Conservation (phyloP, 1,284 basidiomycete genomes). For the Cutaneotrichosporon spelunceum region DNA sequence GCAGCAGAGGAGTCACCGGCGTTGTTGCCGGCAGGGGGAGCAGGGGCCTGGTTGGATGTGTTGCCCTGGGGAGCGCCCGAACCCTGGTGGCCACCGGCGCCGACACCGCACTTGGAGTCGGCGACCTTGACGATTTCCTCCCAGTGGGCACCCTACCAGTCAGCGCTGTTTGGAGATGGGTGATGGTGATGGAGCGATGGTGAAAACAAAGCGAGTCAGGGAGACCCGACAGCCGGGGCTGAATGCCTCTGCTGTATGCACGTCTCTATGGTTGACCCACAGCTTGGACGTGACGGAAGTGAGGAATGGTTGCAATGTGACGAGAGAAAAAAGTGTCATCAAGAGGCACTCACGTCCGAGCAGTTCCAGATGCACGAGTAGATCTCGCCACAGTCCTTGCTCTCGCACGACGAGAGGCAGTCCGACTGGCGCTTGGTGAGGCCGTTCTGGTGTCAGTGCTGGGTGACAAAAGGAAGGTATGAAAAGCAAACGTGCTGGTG, state of each 20-base stretch:
- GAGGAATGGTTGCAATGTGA: not conserved
- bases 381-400: constrained; percentile 16
- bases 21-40: constrained; percentile 7
- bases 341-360: constrained; percentile 20
- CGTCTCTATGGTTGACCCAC: too few species aligned
- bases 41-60: not conserved
- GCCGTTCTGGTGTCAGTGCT: constrained; percentile 6
- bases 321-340: not conserved
- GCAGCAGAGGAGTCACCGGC: not conserved
- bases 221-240: too few species aligned
- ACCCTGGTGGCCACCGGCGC: not conserved
- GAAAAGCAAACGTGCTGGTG: too few species aligned
- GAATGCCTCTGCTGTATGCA: too few species aligned
- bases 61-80: constrained; percentile 4
- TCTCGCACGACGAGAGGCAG: constrained; percentile 24
- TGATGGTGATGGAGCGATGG: not conserved
- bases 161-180: not conserved
- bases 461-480: not conserved
- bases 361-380: constrained; percentile 21
- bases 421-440: constrained; percentile 14
- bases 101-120: constrained; percentile 6
- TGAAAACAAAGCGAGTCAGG: too few species aligned
- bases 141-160: constrained; percentile 15
- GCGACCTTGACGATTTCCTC: constrained; percentile 2
- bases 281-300: not conserved